Conservation (phyloP, 2,329 filamentous ascomycete species). For the Escovopsis sp. region DNA sequence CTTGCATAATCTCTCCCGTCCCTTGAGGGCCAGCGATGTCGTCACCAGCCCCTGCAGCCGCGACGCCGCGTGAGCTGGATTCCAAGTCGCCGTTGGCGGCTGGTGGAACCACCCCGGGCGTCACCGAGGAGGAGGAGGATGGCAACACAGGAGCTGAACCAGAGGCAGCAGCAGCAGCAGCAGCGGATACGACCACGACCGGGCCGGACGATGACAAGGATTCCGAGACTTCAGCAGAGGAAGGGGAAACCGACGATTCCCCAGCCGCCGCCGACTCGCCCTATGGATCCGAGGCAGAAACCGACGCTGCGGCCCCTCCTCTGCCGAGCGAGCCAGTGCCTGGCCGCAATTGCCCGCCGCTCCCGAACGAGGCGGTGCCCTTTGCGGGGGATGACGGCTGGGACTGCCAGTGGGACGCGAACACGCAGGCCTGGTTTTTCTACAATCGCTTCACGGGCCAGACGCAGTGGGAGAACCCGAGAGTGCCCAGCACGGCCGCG, state of each 20-base stretch:
- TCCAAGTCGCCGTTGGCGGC: constrained; percentile 6
- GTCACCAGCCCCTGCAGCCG: constrained; percentile 3
- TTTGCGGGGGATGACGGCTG: constrained; percentile 59
- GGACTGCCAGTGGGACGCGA: constrained; percentile 64
- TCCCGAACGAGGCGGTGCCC: constrained; percentile 29
- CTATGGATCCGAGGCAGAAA: constrained; percentile 10
- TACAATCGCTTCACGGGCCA: constrained; percentile 64
- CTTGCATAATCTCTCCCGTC: background rate
- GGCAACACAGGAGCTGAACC: constrained; percentile 13
- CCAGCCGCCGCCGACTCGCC: constrained; percentile 2
- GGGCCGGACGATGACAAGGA: constrained; percentile 3
- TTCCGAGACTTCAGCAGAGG: background rate
- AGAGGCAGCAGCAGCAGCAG: constrained; percentile 7
- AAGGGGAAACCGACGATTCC: constrained; percentile 2
- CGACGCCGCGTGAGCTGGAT: constrained; percentile 1
- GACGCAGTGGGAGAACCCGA: constrained; percentile 78
- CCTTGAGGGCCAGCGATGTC: constrained; percentile 1
- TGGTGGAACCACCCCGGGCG: constrained; percentile 3
- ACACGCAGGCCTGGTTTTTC: constrained; percentile 61
- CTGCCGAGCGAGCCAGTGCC: constrained; percentile 20
- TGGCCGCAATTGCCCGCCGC: constrained; percentile 18
- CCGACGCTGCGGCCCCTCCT: constrained; percentile 13
- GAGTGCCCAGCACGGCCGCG: constrained; percentile 38
- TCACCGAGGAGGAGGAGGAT: constrained; percentile 6
- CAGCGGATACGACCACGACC: constrained; percentile 1